Conservation (phyloP, 371 early-diverging fungal species). For the Rhizomucor pusillus region DNA sequence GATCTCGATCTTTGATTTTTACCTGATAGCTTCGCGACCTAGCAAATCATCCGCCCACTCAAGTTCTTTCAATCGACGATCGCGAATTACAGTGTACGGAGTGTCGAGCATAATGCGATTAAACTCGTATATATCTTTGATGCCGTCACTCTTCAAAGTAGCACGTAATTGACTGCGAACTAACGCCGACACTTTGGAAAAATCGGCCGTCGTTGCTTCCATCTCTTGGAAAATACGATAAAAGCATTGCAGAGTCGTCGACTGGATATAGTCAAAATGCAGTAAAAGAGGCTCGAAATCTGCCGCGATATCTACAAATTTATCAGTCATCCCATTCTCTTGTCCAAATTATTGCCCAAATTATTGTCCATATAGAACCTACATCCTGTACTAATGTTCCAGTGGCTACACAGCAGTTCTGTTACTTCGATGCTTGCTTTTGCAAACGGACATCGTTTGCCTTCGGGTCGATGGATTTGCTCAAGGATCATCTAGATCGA, state of each 20-base stretch:
- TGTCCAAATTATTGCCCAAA: background rate
- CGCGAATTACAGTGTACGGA: constrained; percentile 63
- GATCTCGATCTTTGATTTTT: constrained; percentile 6
- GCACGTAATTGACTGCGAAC: constrained; percentile 53
- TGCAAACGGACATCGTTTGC: constrained; percentile 64
- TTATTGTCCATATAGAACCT: constrained; percentile 16
- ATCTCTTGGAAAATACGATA: constrained; percentile 67
- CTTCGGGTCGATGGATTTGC: constrained; percentile 57
- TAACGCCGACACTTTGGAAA: constrained; percentile 57
- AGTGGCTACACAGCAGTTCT: constrained; percentile 66
- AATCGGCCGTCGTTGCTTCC: constrained; percentile 64
- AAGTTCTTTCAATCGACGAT: constrained; percentile 66
- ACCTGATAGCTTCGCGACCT: constrained; percentile 65
- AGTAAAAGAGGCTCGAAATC: constrained; percentile 66
- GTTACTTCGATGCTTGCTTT: constrained; percentile 68
- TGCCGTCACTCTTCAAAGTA: constrained; percentile 37
- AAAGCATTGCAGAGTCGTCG: constrained; percentile 55
- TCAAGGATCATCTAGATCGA: constrained; percentile 47
- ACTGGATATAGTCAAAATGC: constrained; percentile 59
- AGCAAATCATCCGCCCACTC: constrained; percentile 71
- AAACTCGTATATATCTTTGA: constrained; percentile 49
- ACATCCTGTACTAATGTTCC: constrained; percentile 72
- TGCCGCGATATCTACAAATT: constrained; percentile 39
- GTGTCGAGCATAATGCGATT: constrained; percentile 62
- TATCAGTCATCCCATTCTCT: background rate